phyloP scores from a whole-genome alignment of 495 filamentous ascomycete species.

The Penicillium pulvis region DNA sequence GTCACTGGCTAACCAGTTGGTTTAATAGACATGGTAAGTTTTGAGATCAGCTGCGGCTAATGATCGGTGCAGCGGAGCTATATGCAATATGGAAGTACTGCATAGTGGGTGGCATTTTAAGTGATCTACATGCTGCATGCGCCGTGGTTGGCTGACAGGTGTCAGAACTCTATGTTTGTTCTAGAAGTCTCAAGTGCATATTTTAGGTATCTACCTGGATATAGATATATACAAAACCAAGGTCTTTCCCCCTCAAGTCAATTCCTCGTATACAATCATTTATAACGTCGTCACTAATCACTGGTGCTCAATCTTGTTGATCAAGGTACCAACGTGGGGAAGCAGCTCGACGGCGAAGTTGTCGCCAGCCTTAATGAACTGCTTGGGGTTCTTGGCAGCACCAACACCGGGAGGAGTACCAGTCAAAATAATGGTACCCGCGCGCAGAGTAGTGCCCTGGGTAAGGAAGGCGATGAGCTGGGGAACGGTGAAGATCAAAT shows the following conservation, averaged over 20 bases:
- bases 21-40: too few relatives aligned
- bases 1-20: neutral
- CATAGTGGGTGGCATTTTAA: neutral
- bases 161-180: neutral
- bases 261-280: neutral
- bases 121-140: neutral
- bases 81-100: too few relatives aligned
- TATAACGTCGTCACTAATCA: constrained; percentile 1
- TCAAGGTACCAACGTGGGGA: constrained; percentile 43
- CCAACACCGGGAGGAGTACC: constrained; percentile 65
- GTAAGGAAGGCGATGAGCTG: constrained; percentile 74
- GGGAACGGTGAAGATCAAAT: constrained; percentile 78
- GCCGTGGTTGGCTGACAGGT: too few relatives aligned
- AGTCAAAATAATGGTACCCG: constrained; percentile 82
- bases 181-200: neutral
- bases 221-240: constrained; percentile 1
- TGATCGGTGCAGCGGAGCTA: too few relatives aligned
- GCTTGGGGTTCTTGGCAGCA: constrained; percentile 55
- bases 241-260: neutral
- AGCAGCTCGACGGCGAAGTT: constrained; percentile 60
- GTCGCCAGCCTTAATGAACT: constrained; percentile 60
- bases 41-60: too few relatives aligned
- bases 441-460: constrained; percentile 76
- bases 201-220: neutral
- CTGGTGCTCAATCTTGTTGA: constrained; percentile 43